Evolutionary conservation across 2,329 filamentous ascomycete species (phyloP).

Genomic region (Plenodomus lindquistii): DNA sequence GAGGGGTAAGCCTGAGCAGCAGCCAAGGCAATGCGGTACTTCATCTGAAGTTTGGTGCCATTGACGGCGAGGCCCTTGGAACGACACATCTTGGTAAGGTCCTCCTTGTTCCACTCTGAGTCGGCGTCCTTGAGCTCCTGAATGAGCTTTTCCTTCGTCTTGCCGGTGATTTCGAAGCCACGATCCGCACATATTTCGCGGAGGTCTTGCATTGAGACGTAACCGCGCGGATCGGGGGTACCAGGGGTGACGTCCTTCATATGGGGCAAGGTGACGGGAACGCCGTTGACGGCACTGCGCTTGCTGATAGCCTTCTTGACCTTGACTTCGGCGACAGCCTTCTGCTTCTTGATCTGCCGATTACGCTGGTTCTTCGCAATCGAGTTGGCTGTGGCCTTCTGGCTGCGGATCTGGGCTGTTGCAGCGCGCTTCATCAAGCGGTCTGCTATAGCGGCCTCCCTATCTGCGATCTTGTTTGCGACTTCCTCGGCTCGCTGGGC

Average conservation of each 20-base stretch:
- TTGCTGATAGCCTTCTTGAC: slow-evolving; percentile 5
- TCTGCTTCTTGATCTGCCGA: slow-evolving; percentile 19
- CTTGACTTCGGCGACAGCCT: background rate
- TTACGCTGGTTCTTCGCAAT: slow-evolving; percentile 19
- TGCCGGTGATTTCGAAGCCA: slow-evolving; percentile 15
- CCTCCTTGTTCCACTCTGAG: slow-evolving; percentile 14
- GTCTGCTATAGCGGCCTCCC: slow-evolving; percentile 20
- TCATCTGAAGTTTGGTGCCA: slow-evolving; percentile 28
- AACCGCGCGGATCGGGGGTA: slow-evolving; percentile 27
- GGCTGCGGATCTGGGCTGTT: slow-evolving; percentile 17
- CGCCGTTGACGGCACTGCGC: slow-evolving; percentile 1
- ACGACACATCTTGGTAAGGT: slow-evolving; percentile 29
- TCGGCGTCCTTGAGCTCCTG: slow-evolving; percentile 28
- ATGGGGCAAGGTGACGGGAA: background rate
- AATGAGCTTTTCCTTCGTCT: slow-evolving; percentile 22
- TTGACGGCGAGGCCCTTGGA: slow-evolving; percentile 21
- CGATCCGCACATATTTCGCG: slow-evolving; percentile 23
- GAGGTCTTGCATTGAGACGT: slow-evolving; percentile 27
- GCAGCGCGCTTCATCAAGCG: slow-evolving; percentile 28
- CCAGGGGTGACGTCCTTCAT: slow-evolving; percentile 14
- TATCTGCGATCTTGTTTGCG: slow-evolving; percentile 18
- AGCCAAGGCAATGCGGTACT: slow-evolving; percentile 29
- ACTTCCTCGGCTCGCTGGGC: slow-evolving; percentile 30
- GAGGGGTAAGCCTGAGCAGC: slow-evolving; percentile 23
- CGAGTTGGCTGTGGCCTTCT: slow-evolving; percentile 19